Conservation (phyloP, 805 yeast genomes). For the Hanseniaspora osmophila region DNA sequence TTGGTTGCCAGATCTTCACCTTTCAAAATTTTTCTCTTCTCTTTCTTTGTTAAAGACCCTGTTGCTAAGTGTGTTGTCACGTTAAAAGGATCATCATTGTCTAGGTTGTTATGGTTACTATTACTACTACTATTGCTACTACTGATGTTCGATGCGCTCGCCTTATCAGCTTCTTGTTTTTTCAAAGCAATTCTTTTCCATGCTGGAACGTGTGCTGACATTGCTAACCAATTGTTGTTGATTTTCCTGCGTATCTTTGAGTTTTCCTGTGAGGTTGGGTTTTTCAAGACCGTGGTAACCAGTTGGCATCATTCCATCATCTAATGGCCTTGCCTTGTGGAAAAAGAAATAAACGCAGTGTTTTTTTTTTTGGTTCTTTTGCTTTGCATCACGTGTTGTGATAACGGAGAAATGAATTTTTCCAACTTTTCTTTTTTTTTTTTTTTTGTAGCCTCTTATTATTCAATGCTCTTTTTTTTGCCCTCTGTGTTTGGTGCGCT, state of each 20-base stretch:
- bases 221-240: background rate
- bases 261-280: no score
- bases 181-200: constrained; percentile 22
- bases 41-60: constrained; percentile 20
- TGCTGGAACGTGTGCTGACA: constrained; percentile 20
- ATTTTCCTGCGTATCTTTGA: no score
- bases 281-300: no score
- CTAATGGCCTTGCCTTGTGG: no score
- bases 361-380: no score
- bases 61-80: constrained; percentile 24
- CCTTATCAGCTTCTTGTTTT: constrained; percentile 5
- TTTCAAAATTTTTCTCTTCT: constrained; percentile 18
- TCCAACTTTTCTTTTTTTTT: no score
- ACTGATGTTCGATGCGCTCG: background rate
- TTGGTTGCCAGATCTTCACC: constrained; percentile 9
- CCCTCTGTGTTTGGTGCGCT: background rate
- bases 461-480: background rate
- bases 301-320: no score
- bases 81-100: constrained; percentile 20
- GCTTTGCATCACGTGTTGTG: no score
- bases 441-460: no score
- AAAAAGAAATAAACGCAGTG: no score
- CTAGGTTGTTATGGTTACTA: constrained; percentile 1
- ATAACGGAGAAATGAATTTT: no score
- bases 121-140: background rate